A percentile compares a stretch with the other conserved stretches of the same genome.
Evolutionary conservation across 306 rosid species (phyloP).

Genomic region (Pyrus betulifolia): DNA sequence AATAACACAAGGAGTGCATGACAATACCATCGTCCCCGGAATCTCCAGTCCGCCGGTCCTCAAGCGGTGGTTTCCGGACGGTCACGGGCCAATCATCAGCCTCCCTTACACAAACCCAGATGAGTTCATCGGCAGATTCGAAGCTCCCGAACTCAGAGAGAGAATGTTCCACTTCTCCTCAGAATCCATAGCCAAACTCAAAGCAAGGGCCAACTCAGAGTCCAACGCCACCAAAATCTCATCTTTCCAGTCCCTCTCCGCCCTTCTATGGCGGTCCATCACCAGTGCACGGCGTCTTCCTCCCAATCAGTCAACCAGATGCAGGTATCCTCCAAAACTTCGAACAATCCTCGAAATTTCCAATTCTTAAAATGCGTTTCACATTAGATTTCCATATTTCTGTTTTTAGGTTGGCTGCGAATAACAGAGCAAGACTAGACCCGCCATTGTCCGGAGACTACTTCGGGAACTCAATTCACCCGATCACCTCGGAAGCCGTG

Average conservation of each 20-base stretch:
- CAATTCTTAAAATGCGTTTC: neutral
- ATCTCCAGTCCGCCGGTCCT: conserved; percentile 29
- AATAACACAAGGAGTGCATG: neutral
- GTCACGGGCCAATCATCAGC: conserved; percentile 17
- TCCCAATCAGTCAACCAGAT: conserved; percentile 14
- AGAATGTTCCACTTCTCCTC: conserved; percentile 50
- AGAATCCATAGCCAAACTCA: conserved; percentile 44
- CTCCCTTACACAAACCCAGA: conserved; percentile 43
- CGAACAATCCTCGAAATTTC: neutral
- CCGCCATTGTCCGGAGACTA: conserved; percentile 35
- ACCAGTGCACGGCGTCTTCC: conserved; percentile 29
- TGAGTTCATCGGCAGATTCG: conserved; percentile 36
- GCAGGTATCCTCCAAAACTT: conserved; percentile 3
- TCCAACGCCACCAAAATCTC: conserved; percentile 29
- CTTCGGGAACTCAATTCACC: conserved; percentile 33
- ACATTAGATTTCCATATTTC: neutral
- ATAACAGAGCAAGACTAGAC: conserved; percentile 39
- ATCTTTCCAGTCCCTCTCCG: conserved; percentile 51
- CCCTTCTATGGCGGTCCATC: conserved; percentile 49
- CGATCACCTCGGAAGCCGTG: neutral
- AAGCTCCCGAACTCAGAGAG: conserved; percentile 34
- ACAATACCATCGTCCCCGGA: neutral
- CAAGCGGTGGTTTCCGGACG: conserved; percentile 44
- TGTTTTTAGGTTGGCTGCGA: conserved; percentile 11
- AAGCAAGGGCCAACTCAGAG: conserved; percentile 49